Base-by-base conservation (phyloP, 1,284 basidiomycete genomes). In the Stygiomarasmius scandens region DNA sequence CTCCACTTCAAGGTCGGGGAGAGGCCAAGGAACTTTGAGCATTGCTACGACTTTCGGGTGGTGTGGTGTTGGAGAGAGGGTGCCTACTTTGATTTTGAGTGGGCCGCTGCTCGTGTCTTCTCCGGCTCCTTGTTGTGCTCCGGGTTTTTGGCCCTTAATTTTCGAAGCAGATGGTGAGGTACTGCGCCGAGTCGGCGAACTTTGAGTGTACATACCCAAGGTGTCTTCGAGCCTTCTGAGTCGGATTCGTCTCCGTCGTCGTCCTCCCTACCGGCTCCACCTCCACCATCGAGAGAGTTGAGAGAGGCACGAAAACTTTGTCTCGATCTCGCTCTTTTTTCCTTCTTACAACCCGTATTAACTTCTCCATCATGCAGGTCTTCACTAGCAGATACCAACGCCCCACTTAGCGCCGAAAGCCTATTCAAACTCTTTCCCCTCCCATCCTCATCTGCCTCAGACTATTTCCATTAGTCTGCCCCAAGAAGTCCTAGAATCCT, bases 31-130 rank as follows among this genome's bases (percentile, higher is more conserved):
- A 51, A 97, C 85, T 69, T 94, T 92, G 58, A 98, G 82, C 74
- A 95, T 86, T 32, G 89, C 91, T 27, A 98, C 90, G 19, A 98
- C 89, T 70, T 96, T 95, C 6, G 96, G 96, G 72, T 98, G 96
- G 71, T 98, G 95, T 16, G 95, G 96, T 1, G 95, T 95, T 5
- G 96, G 96, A 9, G 87, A 88, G 34, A 97, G 81, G 24, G 90
- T 93, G 11, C 87, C 95, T 10, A 91, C 81, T 68, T 90, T 90
- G 49, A 87, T 60, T 44, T 73, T 71, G 24, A 83, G 29, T 12
- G 52, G 38, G 24, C 34, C 38, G n/a, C n/a, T n/a, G n/a, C n/a
- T 11, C 55, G 56, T 29, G 36, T 43, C 25, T n/a, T n/a, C n/a
- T n/a, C n/a, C n/a, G n/a, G n/a, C n/a, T n/a, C n/a, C n/a, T n/a